Conservation (phyloP, 176 grass and related monocot species). For the Avena sativa region DNA sequence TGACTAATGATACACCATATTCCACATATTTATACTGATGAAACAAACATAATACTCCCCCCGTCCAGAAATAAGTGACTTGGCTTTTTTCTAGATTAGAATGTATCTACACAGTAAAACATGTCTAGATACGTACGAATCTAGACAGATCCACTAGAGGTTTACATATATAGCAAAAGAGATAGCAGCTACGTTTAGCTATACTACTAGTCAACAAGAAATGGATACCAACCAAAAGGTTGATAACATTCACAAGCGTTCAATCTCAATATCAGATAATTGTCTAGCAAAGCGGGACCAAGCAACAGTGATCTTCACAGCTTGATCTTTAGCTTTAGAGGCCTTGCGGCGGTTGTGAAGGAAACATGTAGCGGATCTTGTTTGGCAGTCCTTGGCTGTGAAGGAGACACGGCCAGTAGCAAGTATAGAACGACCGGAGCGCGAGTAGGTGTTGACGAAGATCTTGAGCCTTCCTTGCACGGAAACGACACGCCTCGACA, state of each 20-base stretch:
- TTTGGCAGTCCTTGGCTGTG: slow-evolving; percentile 4
- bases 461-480: slow-evolving; percentile 5
- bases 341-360: background rate
- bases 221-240: no score
- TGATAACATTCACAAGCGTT: background rate
- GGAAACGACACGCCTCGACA: background rate
- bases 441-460: background rate
- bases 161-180: no score
- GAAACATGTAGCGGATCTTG: background rate
- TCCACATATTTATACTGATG: no score
- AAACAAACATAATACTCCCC: no score
- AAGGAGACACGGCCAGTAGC: background rate
- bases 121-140: no score
- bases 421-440: background rate
- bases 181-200: no score
- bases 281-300: background rate
- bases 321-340: background rate
- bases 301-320: background rate
- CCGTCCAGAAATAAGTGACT: no score
- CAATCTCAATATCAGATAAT: background rate
- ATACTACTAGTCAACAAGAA: no score
- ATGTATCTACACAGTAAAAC: no score
- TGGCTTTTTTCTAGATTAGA: no score
- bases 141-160: no score
- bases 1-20: no score